These are phyloP conservation scores for Trichoderma brevicompactum DNA, from an alignment of 2,329 filamentous ascomycete species.

Conservation along the genomic window DNA sequence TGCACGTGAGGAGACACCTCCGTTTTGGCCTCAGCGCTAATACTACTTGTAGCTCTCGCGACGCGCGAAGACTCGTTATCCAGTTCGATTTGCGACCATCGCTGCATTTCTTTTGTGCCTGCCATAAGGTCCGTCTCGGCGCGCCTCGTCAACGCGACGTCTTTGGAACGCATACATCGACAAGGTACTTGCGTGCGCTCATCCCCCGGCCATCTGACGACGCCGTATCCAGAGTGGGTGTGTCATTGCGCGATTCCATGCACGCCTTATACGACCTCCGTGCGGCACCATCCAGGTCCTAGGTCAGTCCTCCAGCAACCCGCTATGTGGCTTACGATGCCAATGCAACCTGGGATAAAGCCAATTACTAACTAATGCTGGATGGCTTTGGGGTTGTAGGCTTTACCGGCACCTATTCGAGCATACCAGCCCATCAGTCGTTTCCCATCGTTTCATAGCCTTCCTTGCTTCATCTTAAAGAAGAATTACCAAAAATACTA, in stretches of 20 bases:
- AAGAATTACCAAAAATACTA: not conserved
- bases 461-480: not conserved
- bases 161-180: not conserved
- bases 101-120: slow-evolving; percentile 15
- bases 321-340: not conserved
- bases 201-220: slow-evolving; percentile 5
- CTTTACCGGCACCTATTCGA: not conserved
- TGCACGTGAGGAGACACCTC: slow-evolving; percentile 28
- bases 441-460: not conserved
- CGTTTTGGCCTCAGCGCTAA: slow-evolving; percentile 28
- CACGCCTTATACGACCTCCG: slow-evolving; percentile 22
- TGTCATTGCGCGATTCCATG: slow-evolving; percentile 29
- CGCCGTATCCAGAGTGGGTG: slow-evolving; percentile 9
- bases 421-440: not conserved
- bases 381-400: not conserved
- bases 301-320: slow-evolving; percentile 11
- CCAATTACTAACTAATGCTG: not conserved
- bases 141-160: slow-evolving; percentile 12
- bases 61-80: slow-evolving; percentile 27
- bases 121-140: slow-evolving; percentile 2
- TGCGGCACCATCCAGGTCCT: not conserved
- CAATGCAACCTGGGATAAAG: not conserved
- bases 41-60: slow-evolving; percentile 13
- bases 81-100: slow-evolving; percentile 22
- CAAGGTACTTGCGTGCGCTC: not conserved